Evolutionary conservation across 257 asterid genomes (phyloP).

Genomic region (Linaria vulgaris): DNA sequence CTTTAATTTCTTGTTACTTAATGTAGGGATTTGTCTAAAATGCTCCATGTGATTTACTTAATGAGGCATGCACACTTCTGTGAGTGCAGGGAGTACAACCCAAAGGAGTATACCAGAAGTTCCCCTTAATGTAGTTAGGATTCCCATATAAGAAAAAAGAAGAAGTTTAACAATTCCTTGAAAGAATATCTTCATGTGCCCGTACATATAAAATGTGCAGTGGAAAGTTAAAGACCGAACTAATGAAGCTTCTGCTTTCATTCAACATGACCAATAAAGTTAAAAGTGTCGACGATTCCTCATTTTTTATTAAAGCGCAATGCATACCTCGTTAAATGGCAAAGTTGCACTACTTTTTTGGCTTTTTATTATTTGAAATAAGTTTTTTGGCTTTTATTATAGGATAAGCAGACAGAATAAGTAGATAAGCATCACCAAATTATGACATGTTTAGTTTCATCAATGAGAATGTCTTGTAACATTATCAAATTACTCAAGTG

Average conservation of each 20-base stretch:
- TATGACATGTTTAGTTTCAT: too few relatives aligned
- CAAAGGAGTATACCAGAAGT: too few relatives aligned
- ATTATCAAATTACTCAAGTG: too few relatives aligned
- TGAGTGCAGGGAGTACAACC: too few relatives aligned
- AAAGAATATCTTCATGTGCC: not conserved
- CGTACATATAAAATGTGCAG: slow-evolving; percentile 17
- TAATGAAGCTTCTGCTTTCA: slow-evolving; percentile 18
- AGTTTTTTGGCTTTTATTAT: not conserved
- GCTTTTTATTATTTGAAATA: not conserved
- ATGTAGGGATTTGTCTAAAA: too few relatives aligned
- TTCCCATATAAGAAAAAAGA: too few relatives aligned
- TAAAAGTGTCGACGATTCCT: not conserved
- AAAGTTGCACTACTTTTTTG: not conserved
- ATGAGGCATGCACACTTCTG: too few relatives aligned
- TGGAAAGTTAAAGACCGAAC: slow-evolving; percentile 19
- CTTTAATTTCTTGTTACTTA: not conserved
- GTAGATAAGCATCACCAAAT: not conserved
- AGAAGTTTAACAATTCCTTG: too few relatives aligned
- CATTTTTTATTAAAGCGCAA: slow-evolving; percentile 1
- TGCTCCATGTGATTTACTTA: too few relatives aligned
- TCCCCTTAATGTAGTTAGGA: too few relatives aligned
- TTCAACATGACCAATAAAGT: slow-evolving; percentile 20
- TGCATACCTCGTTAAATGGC: slow-evolving; percentile 6
- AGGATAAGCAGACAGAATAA: not conserved
- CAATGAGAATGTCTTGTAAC: too few relatives aligned